Evolutionary conservation across 306 rosid genomes (phyloP), one percentile per base, ranked within the genome.

Genomic region (Trichosanthes cucumerina): DNA sequence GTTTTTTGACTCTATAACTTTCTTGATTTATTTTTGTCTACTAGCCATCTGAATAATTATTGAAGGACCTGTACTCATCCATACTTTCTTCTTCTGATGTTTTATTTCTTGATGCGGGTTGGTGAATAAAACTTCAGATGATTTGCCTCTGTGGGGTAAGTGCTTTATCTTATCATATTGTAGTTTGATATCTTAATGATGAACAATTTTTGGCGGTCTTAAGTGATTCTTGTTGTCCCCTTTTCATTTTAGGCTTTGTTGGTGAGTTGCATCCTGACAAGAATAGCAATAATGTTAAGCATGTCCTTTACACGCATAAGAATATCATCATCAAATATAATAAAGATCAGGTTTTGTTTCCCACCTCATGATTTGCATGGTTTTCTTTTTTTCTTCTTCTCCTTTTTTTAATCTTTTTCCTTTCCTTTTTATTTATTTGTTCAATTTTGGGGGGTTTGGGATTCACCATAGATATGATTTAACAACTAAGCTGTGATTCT

Each of bases 111-210:
- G 91, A 83, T 84, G 80, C 75, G 88, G 49, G 47, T 49, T 68
- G 81, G 82, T 60, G 81, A 80, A 79, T 81, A 52, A 85, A 79
- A 80, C 81, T 84, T 78, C 98, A 96, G 99, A 96, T 85, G 99
- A 96, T 82, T 93, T 96, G 73, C 99, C 99, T 77, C 83, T 96
- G 78, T 92, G 98, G 98, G 98, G 99, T 96, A 96, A 28, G 78
- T 83, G 89, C 81, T 62, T 65, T 77, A 36, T 78, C 44, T 62
- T 62, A 8, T 50, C 38, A 0, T 15, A 31, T 50, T n/a, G 14
- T 36, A n/a, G 39, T 7, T 77, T 66, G 47, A 68, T 52, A 19
- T 50, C 41, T 65, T 36, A 65, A 34, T 4, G 34, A 21, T 15
- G 39, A 79, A 49, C 11, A 79, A 73, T 34, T 59, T 14, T 59